Evolutionary conservation across 116 monocot species (phyloP).

Genomic region (Zostera marina): DNA sequence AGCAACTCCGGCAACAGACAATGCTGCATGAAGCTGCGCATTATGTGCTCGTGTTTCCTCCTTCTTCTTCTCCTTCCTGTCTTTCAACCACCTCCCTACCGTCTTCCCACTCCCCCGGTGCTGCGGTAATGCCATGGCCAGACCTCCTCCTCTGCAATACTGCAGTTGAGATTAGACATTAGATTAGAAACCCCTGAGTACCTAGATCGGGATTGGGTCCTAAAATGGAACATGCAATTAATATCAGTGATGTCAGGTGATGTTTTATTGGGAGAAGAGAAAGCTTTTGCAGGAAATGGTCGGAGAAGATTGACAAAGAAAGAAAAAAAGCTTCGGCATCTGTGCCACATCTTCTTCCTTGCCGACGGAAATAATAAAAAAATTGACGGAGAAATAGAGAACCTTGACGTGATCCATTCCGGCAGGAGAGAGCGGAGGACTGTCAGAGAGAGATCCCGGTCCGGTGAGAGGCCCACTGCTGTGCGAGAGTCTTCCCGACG

Average conservation of each 20-base stretch:
- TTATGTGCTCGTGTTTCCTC: conserved; percentile 41
- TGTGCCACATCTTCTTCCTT: too few species aligned
- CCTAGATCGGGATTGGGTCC: too few species aligned
- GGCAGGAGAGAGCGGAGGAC: conserved; percentile 80
- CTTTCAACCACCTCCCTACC: conserved; percentile 52
- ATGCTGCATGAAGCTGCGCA: conserved; percentile 46
- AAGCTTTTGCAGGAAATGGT: conserved; percentile 9
- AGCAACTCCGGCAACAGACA: conserved; percentile 45
- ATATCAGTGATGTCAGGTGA: conserved; percentile 10
- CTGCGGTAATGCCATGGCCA: conserved; percentile 7
- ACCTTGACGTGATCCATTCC: conserved; percentile 53
- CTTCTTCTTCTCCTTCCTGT: conserved; percentile 49
- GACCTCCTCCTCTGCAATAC: conserved; percentile 17
- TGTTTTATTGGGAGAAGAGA: conserved; percentile 32
- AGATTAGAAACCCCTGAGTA: too few species aligned
- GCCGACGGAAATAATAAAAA: not conserved
- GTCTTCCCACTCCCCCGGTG: conserved; percentile 21
- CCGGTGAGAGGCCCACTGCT: conserved; percentile 88
- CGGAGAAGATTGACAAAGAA: not conserved
- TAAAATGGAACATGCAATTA: not conserved
- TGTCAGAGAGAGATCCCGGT: conserved; percentile 56
- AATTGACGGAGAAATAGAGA: too few species aligned
- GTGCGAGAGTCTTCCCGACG: conserved; percentile 79
- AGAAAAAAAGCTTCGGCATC: not conserved
- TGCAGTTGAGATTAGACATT: conserved; percentile 4